phyloP scores from a whole-genome alignment of 495 filamentous ascomycete species.

The Aspergillus ellipticus region DNA sequence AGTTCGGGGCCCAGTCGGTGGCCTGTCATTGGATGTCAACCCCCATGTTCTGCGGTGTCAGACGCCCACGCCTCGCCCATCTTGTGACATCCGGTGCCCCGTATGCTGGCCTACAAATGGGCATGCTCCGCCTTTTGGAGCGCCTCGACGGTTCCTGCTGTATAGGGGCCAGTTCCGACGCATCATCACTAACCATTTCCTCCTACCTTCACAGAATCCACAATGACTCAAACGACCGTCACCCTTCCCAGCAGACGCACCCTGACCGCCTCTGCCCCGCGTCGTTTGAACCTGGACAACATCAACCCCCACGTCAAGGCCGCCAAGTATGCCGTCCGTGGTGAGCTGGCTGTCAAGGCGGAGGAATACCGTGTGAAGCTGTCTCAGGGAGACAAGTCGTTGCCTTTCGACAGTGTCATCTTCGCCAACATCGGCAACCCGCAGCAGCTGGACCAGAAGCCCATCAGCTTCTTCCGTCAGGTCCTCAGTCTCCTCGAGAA shows the following conservation, averaged over 20 bases:
- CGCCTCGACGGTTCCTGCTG: neutral
- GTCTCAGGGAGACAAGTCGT: slow-evolving; percentile 51
- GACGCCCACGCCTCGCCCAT: neutral
- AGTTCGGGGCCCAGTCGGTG: neutral
- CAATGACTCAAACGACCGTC: slow-evolving; percentile 32
- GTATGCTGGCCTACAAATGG: neutral
- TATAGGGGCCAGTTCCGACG: neutral
- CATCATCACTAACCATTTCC: neutral
- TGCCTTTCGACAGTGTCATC: slow-evolving; percentile 89
- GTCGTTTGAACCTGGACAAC: slow-evolving; percentile 74
- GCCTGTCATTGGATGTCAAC: neutral
- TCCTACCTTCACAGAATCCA: slow-evolving; percentile 11
- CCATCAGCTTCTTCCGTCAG: slow-evolving; percentile 98
- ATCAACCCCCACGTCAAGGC: slow-evolving; percentile 83
- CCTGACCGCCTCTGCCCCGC: slow-evolving; percentile 54
- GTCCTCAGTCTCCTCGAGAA: slow-evolving; percentile 93
- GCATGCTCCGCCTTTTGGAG: neutral
- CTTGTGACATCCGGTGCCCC: neutral
- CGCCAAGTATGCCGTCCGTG: slow-evolving; percentile 94
- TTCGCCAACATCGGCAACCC: slow-evolving; percentile 98
- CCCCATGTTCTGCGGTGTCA: neutral
- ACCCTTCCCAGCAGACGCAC: slow-evolving; percentile 34
- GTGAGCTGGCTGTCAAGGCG: slow-evolving; percentile 85
- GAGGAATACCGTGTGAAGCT: slow-evolving; percentile 81
- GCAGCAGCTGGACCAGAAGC: slow-evolving; percentile 97